A percentile compares a stretch with the other conserved stretches of the same genome.
Conservation (phyloP, 2,329 filamentous ascomycete genomes). For the Colletotrichum sp. region DNA sequence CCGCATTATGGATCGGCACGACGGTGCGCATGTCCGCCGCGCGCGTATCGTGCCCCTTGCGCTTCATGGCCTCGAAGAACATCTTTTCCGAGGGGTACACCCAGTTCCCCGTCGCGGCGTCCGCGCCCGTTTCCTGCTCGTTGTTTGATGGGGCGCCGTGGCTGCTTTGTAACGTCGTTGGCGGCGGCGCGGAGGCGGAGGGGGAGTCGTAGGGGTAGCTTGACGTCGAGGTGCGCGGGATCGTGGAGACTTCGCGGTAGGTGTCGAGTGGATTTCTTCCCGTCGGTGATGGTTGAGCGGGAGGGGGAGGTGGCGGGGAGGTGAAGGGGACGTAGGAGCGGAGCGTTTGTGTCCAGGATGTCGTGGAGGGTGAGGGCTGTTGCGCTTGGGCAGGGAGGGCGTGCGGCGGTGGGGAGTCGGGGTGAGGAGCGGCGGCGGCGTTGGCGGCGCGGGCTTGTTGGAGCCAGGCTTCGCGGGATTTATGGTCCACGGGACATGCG, state of each 20-base stretch:
- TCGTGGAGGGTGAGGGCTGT: constrained; percentile 26
- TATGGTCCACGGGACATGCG: constrained; percentile 88
- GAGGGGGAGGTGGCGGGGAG: constrained; percentile 30
- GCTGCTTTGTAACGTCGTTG: background rate
- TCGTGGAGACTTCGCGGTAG: constrained; percentile 78
- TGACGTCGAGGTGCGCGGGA: constrained; percentile 66
- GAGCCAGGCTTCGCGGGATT: constrained; percentile 87
- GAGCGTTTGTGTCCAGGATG: constrained; percentile 45
- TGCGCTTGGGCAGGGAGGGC: background rate
- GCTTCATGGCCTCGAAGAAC: constrained; percentile 97
- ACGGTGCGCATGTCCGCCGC: constrained; percentile 86
- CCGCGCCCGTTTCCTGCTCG: constrained; percentile 78
- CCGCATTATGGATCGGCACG: constrained; percentile 97
- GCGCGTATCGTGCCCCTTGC: constrained; percentile 79
- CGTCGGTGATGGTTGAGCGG: constrained; percentile 5
- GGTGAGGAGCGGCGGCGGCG: constrained; percentile 30
- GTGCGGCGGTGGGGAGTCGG: background rate
- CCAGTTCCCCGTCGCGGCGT: constrained; percentile 82
- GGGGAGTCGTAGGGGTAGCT: constrained; percentile 35
- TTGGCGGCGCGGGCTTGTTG: constrained; percentile 64
- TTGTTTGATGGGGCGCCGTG: constrained; percentile 61
- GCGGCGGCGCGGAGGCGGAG: background rate
- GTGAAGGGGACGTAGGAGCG: constrained; percentile 47
- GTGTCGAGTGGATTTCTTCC: constrained; percentile 56
- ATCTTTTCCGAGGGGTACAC: constrained; percentile 96